Evolutionary conservation across 305 asterid species (phyloP).

Genomic region (Nicotiana rustica): DNA sequence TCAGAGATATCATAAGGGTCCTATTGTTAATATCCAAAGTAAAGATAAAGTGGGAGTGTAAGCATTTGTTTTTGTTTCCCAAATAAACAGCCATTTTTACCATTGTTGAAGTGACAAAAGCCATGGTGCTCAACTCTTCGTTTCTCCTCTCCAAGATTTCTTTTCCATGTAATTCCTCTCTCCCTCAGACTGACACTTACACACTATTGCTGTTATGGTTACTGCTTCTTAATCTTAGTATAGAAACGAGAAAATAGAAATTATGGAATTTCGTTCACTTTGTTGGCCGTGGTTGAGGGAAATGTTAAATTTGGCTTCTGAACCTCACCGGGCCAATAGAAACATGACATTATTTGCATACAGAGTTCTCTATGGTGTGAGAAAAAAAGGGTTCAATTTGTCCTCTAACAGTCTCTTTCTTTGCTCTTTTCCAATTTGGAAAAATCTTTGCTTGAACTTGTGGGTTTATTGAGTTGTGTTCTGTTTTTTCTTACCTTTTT

Average conservation of each 20-base stretch:
- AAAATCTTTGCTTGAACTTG: background rate
- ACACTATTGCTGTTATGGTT: background rate
- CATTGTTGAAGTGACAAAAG: background rate
- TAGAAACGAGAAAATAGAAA: background rate
- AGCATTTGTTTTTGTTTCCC: background rate
- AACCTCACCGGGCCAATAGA: too few species aligned
- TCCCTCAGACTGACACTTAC: background rate
- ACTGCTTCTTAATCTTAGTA: background rate
- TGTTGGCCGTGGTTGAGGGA: too few species aligned
- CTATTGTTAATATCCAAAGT: background rate
- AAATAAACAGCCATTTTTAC: background rate
- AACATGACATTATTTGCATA: too few species aligned
- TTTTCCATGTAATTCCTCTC: slow-evolving; percentile 51
- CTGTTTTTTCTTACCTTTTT: background rate
- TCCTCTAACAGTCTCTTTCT: background rate
- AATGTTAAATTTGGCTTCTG: too few species aligned
- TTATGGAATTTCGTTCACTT: too few species aligned
- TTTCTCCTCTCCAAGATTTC: slow-evolving; percentile 45
- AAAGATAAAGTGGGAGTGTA: slow-evolving; percentile 1
- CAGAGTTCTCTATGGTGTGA: too few species aligned
- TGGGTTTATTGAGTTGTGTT: background rate
- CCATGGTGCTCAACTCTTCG: slow-evolving; percentile 56
- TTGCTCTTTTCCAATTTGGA: background rate
- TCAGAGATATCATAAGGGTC: background rate
- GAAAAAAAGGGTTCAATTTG: background rate